These are phyloP conservation scores for Gonium pectorale DNA, from an alignment of 139 green algal genomes.

Conservation along the genomic window DNA sequence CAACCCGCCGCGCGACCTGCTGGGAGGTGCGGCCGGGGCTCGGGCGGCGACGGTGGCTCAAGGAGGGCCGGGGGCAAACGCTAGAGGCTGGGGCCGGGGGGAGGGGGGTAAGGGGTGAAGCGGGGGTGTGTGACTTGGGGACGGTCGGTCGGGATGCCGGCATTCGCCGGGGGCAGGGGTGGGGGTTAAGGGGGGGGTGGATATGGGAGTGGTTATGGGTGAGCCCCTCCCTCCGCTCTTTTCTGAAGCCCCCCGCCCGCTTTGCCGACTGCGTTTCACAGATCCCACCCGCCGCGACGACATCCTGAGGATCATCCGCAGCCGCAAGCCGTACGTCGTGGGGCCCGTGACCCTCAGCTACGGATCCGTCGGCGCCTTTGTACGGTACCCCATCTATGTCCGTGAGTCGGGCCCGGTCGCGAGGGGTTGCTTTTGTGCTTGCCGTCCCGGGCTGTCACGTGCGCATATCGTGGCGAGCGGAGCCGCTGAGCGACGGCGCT, in stretches of 20 bases:
- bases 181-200: background rate
- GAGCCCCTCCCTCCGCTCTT: too few relatives aligned
- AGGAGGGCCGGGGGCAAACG: too few relatives aligned
- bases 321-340: background rate
- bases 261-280: background rate
- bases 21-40: conserved; percentile 7
- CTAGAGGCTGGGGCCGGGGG: too few relatives aligned
- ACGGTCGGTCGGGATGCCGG: too few relatives aligned
- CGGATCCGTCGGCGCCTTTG: conserved; percentile 29
- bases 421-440: background rate
- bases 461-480: background rate
- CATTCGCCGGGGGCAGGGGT: background rate
- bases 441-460: background rate
- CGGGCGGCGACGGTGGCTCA: too few relatives aligned
- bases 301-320: conserved; percentile 20
- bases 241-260: too few relatives aligned
- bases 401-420: background rate
- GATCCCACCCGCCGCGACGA: conserved; percentile 8
- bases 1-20: conserved; percentile 3
- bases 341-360: conserved; percentile 17
- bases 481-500: background rate
- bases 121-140: too few relatives aligned
- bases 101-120: too few relatives aligned
- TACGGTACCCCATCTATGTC: conserved; percentile 37
- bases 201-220: too few relatives aligned